Conservation (phyloP, 2,329 filamentous ascomycete genomes). For the Cladosporium sp. region DNA sequence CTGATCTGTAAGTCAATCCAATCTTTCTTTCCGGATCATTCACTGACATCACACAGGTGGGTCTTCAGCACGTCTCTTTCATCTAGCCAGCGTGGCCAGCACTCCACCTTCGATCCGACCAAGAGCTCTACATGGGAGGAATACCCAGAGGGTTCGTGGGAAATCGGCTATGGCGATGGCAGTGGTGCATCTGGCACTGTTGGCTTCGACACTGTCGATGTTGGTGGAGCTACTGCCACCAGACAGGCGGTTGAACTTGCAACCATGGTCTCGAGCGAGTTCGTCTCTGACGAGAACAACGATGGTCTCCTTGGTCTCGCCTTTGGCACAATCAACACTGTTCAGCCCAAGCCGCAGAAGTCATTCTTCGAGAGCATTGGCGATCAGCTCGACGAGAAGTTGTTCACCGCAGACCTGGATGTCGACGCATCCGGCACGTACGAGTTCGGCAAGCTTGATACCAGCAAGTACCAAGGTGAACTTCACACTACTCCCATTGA, state of each 20-base stretch:
- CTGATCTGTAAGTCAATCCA: conserved; percentile 55
- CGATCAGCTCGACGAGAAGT: conserved; percentile 55
- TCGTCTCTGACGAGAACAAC: conserved; percentile 56
- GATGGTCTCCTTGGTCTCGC: conserved; percentile 69
- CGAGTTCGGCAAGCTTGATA: conserved; percentile 70
- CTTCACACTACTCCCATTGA: conserved; percentile 62
- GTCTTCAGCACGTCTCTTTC: conserved; percentile 62
- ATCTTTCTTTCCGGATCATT: not conserved
- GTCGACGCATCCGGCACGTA: conserved; percentile 55
- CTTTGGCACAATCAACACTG: conserved; percentile 62
- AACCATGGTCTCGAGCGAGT: conserved; percentile 53
- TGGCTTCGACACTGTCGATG: conserved; percentile 62
- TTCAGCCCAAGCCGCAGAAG: conserved; percentile 59
- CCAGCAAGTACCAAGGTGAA: conserved; percentile 56
- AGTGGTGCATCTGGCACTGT: conserved; percentile 62
- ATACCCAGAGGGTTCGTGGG: conserved; percentile 52
- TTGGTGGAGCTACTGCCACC: conserved; percentile 60
- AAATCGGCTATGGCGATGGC: conserved; percentile 65
- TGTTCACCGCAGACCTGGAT: conserved; percentile 69
- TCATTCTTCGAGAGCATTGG: conserved; percentile 72
- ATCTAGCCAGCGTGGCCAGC: conserved; percentile 42
- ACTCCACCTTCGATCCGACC: conserved; percentile 52
- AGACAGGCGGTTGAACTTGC: conserved; percentile 66
- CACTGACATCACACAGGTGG: conserved; percentile 47
- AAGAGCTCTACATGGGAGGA: conserved; percentile 50